Base-by-base conservation (phyloP, 352 stramenopile species). In the Aphanomyces astaci region DNA sequence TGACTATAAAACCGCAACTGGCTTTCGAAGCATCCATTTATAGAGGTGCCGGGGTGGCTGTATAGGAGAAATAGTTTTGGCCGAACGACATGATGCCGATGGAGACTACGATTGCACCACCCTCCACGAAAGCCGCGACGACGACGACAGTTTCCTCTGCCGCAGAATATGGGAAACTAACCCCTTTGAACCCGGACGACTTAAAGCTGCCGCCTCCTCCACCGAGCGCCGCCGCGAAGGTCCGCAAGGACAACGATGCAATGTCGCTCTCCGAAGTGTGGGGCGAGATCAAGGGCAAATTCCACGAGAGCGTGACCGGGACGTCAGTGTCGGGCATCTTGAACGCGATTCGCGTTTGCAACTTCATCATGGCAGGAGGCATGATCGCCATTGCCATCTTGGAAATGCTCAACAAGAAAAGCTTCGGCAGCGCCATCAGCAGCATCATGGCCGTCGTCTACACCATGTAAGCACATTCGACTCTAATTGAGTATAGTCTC, bases 391-490 rank as follows among this genome's bases (percentile, higher is more conserved):
- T 94, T 48, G 78, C 81, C 17, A 69, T 92, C 64, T 76, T 75
- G 1, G 78, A 91, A 71, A 81, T 94, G 53, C 75, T 90, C 40
- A 73, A 68, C 51, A 68, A 22, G n/a, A 25, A 51, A 7, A 68
- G 49, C 33, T 68, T 68, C 25, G 49, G 39, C 11, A 68, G 62
- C 36, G 62, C 62, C 4, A 52, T 68, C 30, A 68, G 62, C 62
- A 68, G 49, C 51, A 59, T 68, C 62, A 68, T 94, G 52, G 87
- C 86, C 28, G 78, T 94, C 31, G 77, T 92, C 54, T 94, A 94
- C 78, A 94, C 86, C 51, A 92, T 94, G 86, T 94, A 78, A 51
- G 77, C n/a, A n/a, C n/a, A n/a, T n/a, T n/a, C n/a, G n/a, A n/a
- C n/a, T n/a, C n/a, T n/a, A n/a, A n/a, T n/a, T n/a, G n/a, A n/a